These are phyloP conservation scores for Leccinum uliginosum DNA, from an alignment of 768 basidiomycete species.

Conservation along the genomic window DNA sequence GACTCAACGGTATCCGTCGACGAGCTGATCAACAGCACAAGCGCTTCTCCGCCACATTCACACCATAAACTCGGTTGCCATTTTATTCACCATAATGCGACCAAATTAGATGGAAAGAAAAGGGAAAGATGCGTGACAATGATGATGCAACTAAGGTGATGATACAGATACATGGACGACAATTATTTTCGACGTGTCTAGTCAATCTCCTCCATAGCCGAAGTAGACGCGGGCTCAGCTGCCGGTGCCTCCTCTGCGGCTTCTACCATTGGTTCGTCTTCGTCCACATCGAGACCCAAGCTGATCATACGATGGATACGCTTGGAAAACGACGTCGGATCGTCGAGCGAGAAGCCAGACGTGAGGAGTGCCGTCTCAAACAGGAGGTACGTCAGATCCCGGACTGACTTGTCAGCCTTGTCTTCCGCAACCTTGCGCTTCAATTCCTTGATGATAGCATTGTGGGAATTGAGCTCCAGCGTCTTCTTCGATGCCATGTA, in stretches of 20 bases:
- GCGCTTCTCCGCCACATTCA: not conserved
- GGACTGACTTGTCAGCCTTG: slow-evolving; percentile 97
- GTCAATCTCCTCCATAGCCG: slow-evolving; percentile 97
- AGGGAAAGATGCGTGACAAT: slow-evolving; percentile 16
- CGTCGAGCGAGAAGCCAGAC: slow-evolving; percentile 93
- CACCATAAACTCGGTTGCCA: not conserved
- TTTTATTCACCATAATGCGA: slow-evolving; percentile 23
- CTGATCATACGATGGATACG: slow-evolving; percentile 97
- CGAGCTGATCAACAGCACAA: not conserved
- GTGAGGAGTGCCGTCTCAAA: slow-evolving; percentile 97
- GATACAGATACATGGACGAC: slow-evolving; percentile 24
- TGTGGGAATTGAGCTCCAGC: slow-evolving; percentile 88
- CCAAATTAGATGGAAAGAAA: slow-evolving; percentile 19
- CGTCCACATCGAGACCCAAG: slow-evolving; percentile 85
- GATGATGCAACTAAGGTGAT: slow-evolving; percentile 23
- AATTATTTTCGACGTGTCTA: slow-evolving; percentile 34
- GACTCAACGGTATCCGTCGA: slow-evolving; percentile 1
- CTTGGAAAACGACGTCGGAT: slow-evolving; percentile 91
- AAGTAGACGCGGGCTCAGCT: slow-evolving; percentile 61
- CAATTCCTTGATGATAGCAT: slow-evolving; percentile 94
- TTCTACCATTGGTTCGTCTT: slow-evolving; percentile 45
- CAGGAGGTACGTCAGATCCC: slow-evolving; percentile 91
- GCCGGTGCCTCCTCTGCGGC: slow-evolving; percentile 45
- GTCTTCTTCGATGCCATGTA: slow-evolving; percentile 99
- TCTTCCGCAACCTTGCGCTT: slow-evolving; percentile 94